Percentiles rank a stretch among this genome's conserved stretches.
These are phyloP conservation scores for Pseudocercospora fijiensis DNA, from an alignment of 2,329 filamentous ascomycete species.

Conservation along the genomic window DNA sequence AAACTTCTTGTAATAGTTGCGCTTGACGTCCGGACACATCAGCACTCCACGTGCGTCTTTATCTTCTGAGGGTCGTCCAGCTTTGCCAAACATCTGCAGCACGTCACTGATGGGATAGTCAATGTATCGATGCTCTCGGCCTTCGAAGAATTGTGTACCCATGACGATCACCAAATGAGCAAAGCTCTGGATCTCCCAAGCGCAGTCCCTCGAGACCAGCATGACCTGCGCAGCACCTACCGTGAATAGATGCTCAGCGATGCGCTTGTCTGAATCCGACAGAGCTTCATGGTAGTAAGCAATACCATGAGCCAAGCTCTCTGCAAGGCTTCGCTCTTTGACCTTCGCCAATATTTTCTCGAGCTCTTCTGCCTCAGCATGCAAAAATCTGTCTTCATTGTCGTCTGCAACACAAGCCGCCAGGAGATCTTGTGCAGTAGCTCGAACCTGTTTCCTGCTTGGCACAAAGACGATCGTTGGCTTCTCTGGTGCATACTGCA, in stretches of 20 bases:
- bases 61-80: slow-evolving; percentile 74
- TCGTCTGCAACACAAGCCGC: slow-evolving; percentile 85
- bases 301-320: slow-evolving; percentile 88
- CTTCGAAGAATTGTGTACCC: slow-evolving; percentile 97
- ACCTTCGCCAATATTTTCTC: slow-evolving; percentile 77
- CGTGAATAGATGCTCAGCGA: slow-evolving; percentile 87
- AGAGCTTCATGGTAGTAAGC: slow-evolving; percentile 97
- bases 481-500: slow-evolving; percentile 81
- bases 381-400: slow-evolving; percentile 89
- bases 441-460: slow-evolving; percentile 86
- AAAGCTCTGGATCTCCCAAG: slow-evolving; percentile 87
- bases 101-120: slow-evolving; percentile 94
- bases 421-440: slow-evolving; percentile 81
- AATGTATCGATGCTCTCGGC: slow-evolving; percentile 92
- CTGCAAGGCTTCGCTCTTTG: slow-evolving; percentile 81
- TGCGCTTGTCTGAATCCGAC: slow-evolving; percentile 82
- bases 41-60: slow-evolving; percentile 85
- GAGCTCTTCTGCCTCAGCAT: slow-evolving; percentile 79
- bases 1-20: slow-evolving; percentile 99
- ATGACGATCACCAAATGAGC: slow-evolving; percentile 93
- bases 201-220: slow-evolving; percentile 80
- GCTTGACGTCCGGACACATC: slow-evolving; percentile 91
- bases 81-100: slow-evolving; percentile 96
- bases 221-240: slow-evolving; percentile 88
- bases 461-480: slow-evolving; percentile 91